Percentiles rank a stretch among this genome's conserved stretches.
These are phyloP conservation scores for Corynascus novoguineensis DNA, from an alignment of 495 filamentous ascomycete species.

Conservation along the genomic window DNA sequence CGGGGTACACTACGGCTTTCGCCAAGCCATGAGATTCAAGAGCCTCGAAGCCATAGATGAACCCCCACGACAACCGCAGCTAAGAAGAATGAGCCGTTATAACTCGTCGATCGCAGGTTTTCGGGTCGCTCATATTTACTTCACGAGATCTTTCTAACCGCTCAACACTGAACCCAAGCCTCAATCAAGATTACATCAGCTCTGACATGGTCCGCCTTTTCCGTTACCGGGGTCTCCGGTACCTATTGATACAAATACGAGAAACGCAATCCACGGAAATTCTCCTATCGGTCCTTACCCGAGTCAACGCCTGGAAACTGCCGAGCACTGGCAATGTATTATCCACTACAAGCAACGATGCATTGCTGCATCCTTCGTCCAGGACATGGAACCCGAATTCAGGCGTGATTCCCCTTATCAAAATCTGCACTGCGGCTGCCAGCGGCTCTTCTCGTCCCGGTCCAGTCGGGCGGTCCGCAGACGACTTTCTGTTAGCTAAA, in stretches of 20 bases:
- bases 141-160: too few relatives aligned
- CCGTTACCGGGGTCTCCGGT: neutral
- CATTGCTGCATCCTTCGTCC: constrained; percentile 8
- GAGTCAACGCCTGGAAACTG: constrained; percentile 1
- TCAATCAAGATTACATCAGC: too few relatives aligned
- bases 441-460: constrained; percentile 20
- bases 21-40: too few relatives aligned
- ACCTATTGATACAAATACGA: too few relatives aligned
- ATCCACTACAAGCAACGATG: constrained; percentile 1
- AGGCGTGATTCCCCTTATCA: constrained; percentile 4
- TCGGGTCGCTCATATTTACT: too few relatives aligned
- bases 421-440: neutral
- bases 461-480: constrained; percentile 26
- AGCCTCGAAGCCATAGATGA: too few relatives aligned
- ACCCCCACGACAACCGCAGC: too few relatives aligned
- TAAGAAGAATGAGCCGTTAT: too few relatives aligned
- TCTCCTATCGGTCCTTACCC: neutral
- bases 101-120: too few relatives aligned
- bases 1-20: too few relatives aligned
- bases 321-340: neutral
- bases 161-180: too few relatives aligned
- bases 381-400: constrained; percentile 24
- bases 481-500: constrained; percentile 33
- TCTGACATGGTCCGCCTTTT: too few relatives aligned
- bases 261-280: neutral